Conservation (phyloP, 345 rosid genomes). For the Salix purpurea region DNA sequence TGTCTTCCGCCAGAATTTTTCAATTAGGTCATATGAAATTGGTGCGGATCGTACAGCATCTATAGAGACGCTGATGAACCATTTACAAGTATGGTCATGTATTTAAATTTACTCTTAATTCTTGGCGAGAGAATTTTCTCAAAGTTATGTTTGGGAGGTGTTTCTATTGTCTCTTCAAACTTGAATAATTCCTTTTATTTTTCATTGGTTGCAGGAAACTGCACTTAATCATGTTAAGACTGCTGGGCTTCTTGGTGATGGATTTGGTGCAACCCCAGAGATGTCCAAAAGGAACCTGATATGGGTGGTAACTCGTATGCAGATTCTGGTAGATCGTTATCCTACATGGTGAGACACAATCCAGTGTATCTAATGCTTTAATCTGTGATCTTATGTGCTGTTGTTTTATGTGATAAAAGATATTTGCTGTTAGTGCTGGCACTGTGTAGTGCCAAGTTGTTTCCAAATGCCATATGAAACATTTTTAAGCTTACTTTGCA, state of each 20-base stretch:
- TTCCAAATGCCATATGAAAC: background rate
- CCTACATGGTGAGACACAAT: constrained; percentile 75
- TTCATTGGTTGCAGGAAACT: constrained; percentile 61
- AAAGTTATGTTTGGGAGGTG: background rate
- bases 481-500: background rate
- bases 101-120: background rate
- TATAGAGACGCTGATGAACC: constrained; percentile 95
- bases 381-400: background rate
- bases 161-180: background rate
- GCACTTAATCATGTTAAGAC: constrained; percentile 87
- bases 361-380: background rate
- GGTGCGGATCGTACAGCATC: constrained; percentile 98
- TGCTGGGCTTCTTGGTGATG: constrained; percentile 86
- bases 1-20: constrained; percentile 78
- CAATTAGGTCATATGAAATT: constrained; percentile 93
- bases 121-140: background rate
- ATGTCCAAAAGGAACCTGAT: constrained; percentile 86
- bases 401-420: background rate
- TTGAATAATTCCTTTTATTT: constrained; percentile 1
- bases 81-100: constrained; percentile 62
- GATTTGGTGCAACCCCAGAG: constrained; percentile 96
- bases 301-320: constrained; percentile 96
- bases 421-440: background rate
- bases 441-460: background rate
- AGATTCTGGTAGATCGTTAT: constrained; percentile 85